phyloP scores from a whole-genome alignment of 768 basidiomycete species.

The Agaricus blazei region DNA sequence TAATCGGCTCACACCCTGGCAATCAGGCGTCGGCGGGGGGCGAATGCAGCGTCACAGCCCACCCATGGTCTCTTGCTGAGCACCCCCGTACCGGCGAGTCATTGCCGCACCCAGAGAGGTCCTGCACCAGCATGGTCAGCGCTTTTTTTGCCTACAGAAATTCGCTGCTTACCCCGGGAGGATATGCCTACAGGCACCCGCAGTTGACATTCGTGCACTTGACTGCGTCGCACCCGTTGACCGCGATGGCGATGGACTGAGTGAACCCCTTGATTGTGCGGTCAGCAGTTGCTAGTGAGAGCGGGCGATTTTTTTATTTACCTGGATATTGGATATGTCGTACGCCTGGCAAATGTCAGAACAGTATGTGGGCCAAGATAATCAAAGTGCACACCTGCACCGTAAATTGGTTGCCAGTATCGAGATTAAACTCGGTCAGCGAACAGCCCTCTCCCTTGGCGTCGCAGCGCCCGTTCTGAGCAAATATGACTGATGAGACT shows the following conservation, averaged over 20 bases:
- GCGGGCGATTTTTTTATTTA: background rate
- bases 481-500: too few species aligned
- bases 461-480: conserved; percentile 31
- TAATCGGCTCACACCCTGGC: too few species aligned
- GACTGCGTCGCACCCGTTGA: conserved; percentile 32
- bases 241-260: conserved; percentile 29
- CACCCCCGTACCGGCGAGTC: conserved; percentile 33
- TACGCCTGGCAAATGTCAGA: conserved; percentile 22
- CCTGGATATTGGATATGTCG: conserved; percentile 38
- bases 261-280: conserved; percentile 25
- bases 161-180: conserved; percentile 22
- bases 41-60: conserved; percentile 21
- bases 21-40: too few species aligned
- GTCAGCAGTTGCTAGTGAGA: background rate
- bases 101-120: conserved; percentile 31
- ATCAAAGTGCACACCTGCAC: conserved; percentile 15
- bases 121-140: conserved; percentile 15
- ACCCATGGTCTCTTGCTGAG: conserved; percentile 27
- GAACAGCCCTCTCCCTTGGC: conserved; percentile 33
- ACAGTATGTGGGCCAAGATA: background rate
- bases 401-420: conserved; percentile 24
- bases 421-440: conserved; percentile 34
- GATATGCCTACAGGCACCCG: conserved; percentile 28
- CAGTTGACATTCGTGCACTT: conserved; percentile 34
- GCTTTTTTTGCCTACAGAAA: background rate